A percentile compares a stretch with the other conserved stretches of the same genome.
Conservation (phyloP, 2,329 filamentous ascomycete species). For the Verticillium isaacii region DNA sequence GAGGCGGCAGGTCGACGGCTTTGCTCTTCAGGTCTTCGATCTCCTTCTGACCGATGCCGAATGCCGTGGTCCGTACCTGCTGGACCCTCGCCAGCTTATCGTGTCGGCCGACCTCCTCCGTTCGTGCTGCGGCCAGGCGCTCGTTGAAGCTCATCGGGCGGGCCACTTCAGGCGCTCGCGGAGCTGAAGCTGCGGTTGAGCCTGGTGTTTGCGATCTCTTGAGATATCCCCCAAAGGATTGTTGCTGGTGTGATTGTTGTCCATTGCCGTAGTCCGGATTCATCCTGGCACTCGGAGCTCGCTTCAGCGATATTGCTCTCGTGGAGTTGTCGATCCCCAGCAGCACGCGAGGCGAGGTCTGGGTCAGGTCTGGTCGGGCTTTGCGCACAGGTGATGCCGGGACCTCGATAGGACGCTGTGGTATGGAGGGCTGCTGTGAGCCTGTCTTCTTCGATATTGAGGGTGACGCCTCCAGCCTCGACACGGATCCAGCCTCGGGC, state of each 20-base stretch:
- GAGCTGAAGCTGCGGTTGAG: slow-evolving; percentile 12
- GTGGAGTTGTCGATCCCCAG: slow-evolving; percentile 87
- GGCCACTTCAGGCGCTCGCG: slow-evolving; percentile 17
- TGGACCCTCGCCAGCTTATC: slow-evolving; percentile 49
- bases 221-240: slow-evolving; percentile 32
- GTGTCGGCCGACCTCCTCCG: slow-evolving; percentile 44
- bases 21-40: slow-evolving; percentile 55
- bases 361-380: slow-evolving; percentile 38
- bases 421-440: slow-evolving; percentile 9
- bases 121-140: slow-evolving; percentile 67
- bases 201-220: slow-evolving; percentile 36
- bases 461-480: background rate
- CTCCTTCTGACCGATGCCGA: slow-evolving; percentile 52
- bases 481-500: background rate
- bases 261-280: slow-evolving; percentile 20
- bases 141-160: slow-evolving; percentile 71
- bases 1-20: slow-evolving; percentile 49
- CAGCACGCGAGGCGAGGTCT: slow-evolving; percentile 72
- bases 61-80: slow-evolving; percentile 49
- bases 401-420: slow-evolving; percentile 54
- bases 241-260: slow-evolving; percentile 9
- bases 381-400: slow-evolving; percentile 68
- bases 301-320: slow-evolving; percentile 77
- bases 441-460: slow-evolving; percentile 18
- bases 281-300: slow-evolving; percentile 51